Conservation (phyloP, 129 eudicot genomes). For the Cynara cardunculus region DNA sequence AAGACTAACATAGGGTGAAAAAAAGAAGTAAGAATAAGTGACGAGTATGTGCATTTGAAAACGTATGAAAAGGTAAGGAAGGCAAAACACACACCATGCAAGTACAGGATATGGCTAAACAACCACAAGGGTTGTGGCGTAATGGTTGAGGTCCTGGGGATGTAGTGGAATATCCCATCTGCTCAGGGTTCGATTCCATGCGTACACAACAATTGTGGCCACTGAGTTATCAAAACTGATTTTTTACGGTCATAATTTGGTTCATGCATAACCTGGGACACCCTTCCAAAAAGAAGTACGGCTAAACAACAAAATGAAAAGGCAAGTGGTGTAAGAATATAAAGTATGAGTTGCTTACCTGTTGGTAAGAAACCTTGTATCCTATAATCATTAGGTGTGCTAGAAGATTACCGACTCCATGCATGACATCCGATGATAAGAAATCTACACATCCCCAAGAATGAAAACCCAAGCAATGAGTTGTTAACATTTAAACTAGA, state of each 20-base stretch:
- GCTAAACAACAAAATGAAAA: not conserved
- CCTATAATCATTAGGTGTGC: slow-evolving; percentile 82
- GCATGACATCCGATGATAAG: slow-evolving; percentile 91
- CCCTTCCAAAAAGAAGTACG: not conserved
- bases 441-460: slow-evolving; percentile 46
- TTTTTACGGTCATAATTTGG: not conserved
- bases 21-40: too few relatives aligned
- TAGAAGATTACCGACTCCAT: slow-evolving; percentile 93
- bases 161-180: not conserved
- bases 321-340: not conserved
- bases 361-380: slow-evolving; percentile 79
- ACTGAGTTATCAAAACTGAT: not conserved
- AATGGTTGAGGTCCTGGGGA: not conserved
- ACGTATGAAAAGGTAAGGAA: not conserved
- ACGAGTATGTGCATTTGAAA: not conserved
- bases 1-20: not conserved
- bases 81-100: too few relatives aligned
- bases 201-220: not conserved
- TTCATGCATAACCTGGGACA: not conserved
- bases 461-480: not conserved
- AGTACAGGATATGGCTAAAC: too few relatives aligned
- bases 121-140: not conserved
- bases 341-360: slow-evolving; percentile 38
- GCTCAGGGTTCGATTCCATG: not conserved
- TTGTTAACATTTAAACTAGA: not conserved